Evolutionary conservation across 176 grass and related monocot genomes (phyloP), one percentile per base, ranked within the genome.

Genomic region (Oryza glumipatula): DNA sequence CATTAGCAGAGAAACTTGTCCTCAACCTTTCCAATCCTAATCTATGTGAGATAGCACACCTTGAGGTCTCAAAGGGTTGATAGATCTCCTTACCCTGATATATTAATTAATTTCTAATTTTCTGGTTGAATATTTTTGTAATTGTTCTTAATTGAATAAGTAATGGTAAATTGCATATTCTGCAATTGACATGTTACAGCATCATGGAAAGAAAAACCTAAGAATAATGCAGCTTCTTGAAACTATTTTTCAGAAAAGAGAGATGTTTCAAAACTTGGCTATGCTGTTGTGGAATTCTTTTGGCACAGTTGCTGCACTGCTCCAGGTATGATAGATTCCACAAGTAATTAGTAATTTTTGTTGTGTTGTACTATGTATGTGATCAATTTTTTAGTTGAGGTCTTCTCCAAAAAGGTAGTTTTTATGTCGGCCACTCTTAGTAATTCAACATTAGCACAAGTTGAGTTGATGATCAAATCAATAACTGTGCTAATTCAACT

Each of bases 251-350:
- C 67, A 90, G 88, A 73, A 73, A 65, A 86, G 78, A n/a, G 93
- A 91, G 43, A 93, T 81, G 76, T 90, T 93, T 85, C 86, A 85
- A 24, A 89, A 95, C 86, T 88, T 98, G 35, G 93, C 91, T 74
- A 85, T 80, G 7, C 36, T 93, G 26, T 81, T 95, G 24, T 98
- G 95, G 95, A 11, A 85, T 70, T 92, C 95, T 74, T 93, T 88
- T 90, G 95, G 93, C 56, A 92, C 91, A 84, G 80, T 95, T 47
- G 21, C 46, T 39, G 51, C 72, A 51, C 85, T 98, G 49, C 26
- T 95, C 49, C 91, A 90, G 87, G 95, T 98, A 71, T 72, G 46
- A 14, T 21, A 28, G n/a, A 85, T 36, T 6, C n/a, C 9, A 61
- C 16, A 68, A 43, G 7, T 24, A 68, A 85, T 7, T 73, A 45